Evolutionary conservation across 1,284 basidiomycete genomes (phyloP).

Genomic region (Melampsora abietis-canadensis): DNA sequence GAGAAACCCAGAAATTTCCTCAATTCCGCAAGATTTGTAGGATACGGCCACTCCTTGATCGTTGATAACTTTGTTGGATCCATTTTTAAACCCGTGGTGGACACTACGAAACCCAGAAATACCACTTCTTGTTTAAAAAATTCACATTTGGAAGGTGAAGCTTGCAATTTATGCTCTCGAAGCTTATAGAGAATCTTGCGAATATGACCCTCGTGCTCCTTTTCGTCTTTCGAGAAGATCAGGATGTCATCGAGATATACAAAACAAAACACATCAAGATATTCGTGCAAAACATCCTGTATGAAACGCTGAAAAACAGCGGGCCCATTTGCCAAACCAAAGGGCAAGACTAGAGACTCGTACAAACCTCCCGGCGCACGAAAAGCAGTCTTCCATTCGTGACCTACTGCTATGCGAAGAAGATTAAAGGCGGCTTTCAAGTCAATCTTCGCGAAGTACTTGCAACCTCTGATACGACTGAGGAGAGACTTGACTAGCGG

Average conservation of each 20-base stretch:
- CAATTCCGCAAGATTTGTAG: neutral
- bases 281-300: constrained; percentile 45
- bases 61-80: neutral
- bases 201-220: neutral
- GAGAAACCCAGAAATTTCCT: constrained; percentile 5
- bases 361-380: constrained; percentile 50
- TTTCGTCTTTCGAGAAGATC: constrained; percentile 46
- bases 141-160: neutral
- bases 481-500: neutral
- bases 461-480: neutral
- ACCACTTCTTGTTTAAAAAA: constrained; percentile 1
- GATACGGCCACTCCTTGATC: constrained; percentile 5
- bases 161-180: neutral
- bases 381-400: constrained; percentile 21
- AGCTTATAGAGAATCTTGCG: neutral
- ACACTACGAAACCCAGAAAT: constrained; percentile 5
- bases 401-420: constrained; percentile 22
- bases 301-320: constrained; percentile 46
- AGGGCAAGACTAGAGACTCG: constrained; percentile 56
- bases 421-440: constrained; percentile 51
- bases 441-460: constrained; percentile 50
- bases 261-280: constrained; percentile 49
- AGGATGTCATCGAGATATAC: constrained; percentile 54
- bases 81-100: neutral
- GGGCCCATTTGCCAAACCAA: constrained; percentile 56